Evolutionary conservation across 1,284 basidiomycete species (phyloP), one percentile per base, ranked within the genome.

Genomic region (Fomitopsis palustris): DNA sequence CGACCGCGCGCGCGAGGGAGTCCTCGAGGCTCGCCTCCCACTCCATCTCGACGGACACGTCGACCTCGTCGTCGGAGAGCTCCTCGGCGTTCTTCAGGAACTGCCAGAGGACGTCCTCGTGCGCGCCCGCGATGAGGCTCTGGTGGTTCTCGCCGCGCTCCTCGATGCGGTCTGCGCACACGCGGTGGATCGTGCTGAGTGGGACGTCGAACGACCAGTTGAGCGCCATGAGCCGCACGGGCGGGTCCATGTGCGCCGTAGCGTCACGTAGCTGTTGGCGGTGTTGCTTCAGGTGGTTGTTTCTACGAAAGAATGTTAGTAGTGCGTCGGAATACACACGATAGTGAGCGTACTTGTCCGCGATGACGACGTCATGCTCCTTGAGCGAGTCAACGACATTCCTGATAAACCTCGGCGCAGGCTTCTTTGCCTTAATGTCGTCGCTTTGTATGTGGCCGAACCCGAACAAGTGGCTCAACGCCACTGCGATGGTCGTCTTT

Each of bases 401-500:
- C 65, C 81, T 85, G 57, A 96, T 74, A 74, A 99, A 99, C 1
- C 77, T 70, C 0, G 88, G 83, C 0, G 84, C 94, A 0, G 92
- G 64, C 69, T 90, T 95, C 75, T 96, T 98, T 12, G 75, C 81
- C 43, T 82, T 78, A 4, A 98, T 83, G 68, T 98, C 93, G 73
- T 99, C 97, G 67, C 90, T 94, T 71, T 99, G 96, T 0, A 90
- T 93, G 69, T 98, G 95, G 0, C 80, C 91, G 61, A 93, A 95
- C 0, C 81, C 83, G 66, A 95, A 97, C 0, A 99, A 78, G 58
- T 88, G 79, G 1, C 78, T 64, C 2, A 99, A 82, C 0, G 95
- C 94, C 4, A 97, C 77, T 0, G 91, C 83, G 10, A 99, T 79
- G 0, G 90, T 77, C 0, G 97, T 99, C 80, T 99, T 99, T 31